phyloP scores from a whole-genome alignment of 2,329 filamentous ascomycete genomes.

The Leptographium galeiforme region DNA sequence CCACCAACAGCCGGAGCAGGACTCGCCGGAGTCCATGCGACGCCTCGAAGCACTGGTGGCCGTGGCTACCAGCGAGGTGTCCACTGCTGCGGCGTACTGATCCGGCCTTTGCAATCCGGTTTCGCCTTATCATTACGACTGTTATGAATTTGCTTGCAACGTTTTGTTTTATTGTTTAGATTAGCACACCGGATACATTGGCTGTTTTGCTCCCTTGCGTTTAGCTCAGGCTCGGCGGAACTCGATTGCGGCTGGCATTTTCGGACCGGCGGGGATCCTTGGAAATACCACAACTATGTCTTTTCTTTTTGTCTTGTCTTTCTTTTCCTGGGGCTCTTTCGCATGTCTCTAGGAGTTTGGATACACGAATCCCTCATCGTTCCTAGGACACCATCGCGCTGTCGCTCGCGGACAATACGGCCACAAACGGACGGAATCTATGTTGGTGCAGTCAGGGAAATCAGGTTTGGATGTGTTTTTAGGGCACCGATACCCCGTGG shows the following conservation, averaged over 20 bases:
- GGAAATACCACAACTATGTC: neutral
- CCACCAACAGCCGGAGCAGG: neutral
- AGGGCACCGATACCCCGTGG: neutral
- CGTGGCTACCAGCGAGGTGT: slow-evolving; percentile 10
- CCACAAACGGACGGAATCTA: neutral
- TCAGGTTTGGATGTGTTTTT: neutral
- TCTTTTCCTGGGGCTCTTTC: neutral
- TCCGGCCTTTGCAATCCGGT: neutral
- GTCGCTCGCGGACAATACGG: too few species aligned
- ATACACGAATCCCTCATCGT: neutral
- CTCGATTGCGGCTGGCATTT: neutral
- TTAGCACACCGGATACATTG: neutral
- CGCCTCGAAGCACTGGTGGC: slow-evolving; percentile 12
- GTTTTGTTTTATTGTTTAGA: neutral
- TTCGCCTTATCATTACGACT: slow-evolving; percentile 6
- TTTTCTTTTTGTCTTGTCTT: neutral
- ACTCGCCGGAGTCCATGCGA: neutral
- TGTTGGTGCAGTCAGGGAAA: neutral
- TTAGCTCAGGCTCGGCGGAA: neutral
- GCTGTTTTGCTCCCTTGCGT: neutral
- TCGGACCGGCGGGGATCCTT: neutral
- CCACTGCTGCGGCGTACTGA: slow-evolving; percentile 10
- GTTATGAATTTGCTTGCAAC: neutral
- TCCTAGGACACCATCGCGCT: too few species aligned
- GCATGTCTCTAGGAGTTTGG: neutral